phyloP scores from a whole-genome alignment of 1,284 basidiomycete species.

The Caloboletus inedulis region DNA sequence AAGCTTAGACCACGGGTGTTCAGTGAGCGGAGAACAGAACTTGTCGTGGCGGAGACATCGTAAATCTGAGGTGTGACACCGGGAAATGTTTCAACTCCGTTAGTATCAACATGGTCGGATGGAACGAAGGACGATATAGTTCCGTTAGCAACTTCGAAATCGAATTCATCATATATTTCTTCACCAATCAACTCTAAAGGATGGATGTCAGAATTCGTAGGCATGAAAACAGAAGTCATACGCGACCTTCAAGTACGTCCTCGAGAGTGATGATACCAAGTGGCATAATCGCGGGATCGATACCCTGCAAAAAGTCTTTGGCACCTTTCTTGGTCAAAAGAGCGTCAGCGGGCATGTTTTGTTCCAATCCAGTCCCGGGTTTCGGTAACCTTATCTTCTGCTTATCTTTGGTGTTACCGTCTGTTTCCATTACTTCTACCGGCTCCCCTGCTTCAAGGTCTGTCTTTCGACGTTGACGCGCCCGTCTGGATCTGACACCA shows the following conservation, averaged over 20 bases:
- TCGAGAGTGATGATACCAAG: conserved; percentile 92
- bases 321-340: conserved; percentile 68
- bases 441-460: conserved; percentile 43
- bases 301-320: conserved; percentile 72
- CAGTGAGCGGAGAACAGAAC: conserved; percentile 41
- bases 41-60: conserved; percentile 17
- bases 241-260: conserved; percentile 81
- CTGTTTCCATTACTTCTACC: conserved; percentile 20
- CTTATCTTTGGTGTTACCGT: conserved; percentile 26
- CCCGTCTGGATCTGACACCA: conserved; percentile 16
- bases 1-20: conserved; percentile 48
- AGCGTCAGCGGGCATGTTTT: conserved; percentile 82
- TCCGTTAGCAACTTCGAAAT: conserved; percentile 66
- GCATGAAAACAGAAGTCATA: background rate
- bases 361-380: conserved; percentile 53
- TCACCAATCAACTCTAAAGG: conserved; percentile 78
- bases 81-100: conserved; percentile 22
- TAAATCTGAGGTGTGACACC: conserved; percentile 32
- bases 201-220: conserved; percentile 1
- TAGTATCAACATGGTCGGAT: conserved; percentile 30
- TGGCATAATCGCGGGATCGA: conserved; percentile 73
- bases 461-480: conserved; percentile 16
- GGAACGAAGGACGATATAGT: conserved; percentile 54
- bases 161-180: conserved; percentile 88
- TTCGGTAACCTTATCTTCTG: conserved; percentile 45